These are phyloP conservation scores for Candida methanosorbosa DNA, from an alignment of 805 yeast genomes.

Conservation along the genomic window DNA sequence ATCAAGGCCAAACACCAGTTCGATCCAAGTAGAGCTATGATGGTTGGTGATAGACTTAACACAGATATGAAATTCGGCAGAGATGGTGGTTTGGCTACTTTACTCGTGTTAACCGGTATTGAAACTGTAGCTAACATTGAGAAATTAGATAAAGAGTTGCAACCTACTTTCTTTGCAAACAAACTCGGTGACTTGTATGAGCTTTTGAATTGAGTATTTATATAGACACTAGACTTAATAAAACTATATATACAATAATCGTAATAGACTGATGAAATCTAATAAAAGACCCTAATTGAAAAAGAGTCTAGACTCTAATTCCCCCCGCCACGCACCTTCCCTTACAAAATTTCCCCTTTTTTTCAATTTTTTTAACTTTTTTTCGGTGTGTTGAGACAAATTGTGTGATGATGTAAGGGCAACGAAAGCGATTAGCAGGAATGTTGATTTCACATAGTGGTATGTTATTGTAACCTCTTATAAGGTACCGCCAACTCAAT, in stretches of 20 bases:
- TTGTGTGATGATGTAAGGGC: too few species aligned
- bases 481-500: too few species aligned
- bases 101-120: constrained; percentile 87
- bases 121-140: constrained; percentile 63
- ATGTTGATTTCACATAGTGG: too few species aligned
- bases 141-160: constrained; percentile 27
- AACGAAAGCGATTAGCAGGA: too few species aligned
- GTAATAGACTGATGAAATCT: too few species aligned
- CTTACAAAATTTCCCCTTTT: too few species aligned
- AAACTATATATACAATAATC: background rate
- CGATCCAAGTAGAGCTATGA: constrained; percentile 57
- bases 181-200: constrained; percentile 74
- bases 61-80: constrained; percentile 92
- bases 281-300: too few species aligned
- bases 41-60: constrained; percentile 94
- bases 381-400: too few species aligned
- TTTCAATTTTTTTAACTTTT: too few species aligned
- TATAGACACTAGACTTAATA: background rate
- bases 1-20: constrained; percentile 59
- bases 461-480: too few species aligned
- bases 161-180: constrained; percentile 62
- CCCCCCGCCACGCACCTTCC: too few species aligned
- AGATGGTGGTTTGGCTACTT: constrained; percentile 78
- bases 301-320: too few species aligned
- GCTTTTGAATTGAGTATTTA: constrained; percentile 16